A percentile compares a stretch with the other conserved stretches of the same genome.
Conservation (phyloP, 345 rosid species). For the Camelina neglecta region DNA sequence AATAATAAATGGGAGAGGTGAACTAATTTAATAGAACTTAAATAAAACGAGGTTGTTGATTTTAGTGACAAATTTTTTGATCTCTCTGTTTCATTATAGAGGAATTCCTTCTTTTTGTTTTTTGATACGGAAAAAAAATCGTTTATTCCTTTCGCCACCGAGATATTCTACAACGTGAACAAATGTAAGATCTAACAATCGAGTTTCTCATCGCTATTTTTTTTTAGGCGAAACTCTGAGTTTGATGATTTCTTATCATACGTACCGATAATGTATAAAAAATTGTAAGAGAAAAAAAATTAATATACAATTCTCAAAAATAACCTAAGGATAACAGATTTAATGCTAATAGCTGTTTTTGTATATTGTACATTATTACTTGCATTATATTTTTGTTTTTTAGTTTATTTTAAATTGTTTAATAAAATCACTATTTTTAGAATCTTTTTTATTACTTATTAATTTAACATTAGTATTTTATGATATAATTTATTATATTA, state of each 20-base stretch:
- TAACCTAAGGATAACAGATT: background rate
- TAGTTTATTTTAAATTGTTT: background rate
- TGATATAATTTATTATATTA: background rate
- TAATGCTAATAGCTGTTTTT: background rate
- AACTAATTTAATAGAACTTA: background rate
- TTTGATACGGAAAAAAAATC: background rate
- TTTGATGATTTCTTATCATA: background rate
- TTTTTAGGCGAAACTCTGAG: background rate
- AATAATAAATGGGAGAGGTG: background rate
- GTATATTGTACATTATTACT: background rate
- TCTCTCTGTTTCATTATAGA: background rate
- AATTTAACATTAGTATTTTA: background rate
- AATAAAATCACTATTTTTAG: background rate
- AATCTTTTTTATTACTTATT: background rate
- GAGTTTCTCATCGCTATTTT: background rate
- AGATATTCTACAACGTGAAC: conserved; percentile 59
- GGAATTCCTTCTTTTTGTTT: background rate
- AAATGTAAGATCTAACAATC: conserved; percentile 53
- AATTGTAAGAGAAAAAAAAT: background rate
- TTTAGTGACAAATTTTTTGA: background rate
- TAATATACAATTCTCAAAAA: background rate
- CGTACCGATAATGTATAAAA: background rate
- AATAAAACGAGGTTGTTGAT: background rate
- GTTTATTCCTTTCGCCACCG: conserved; percentile 67
- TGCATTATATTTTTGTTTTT: background rate